Evolutionary conservation across 305 asterid genomes (phyloP), one percentile per base, ranked within the genome.

Genomic region (Solanum hybrid): DNA sequence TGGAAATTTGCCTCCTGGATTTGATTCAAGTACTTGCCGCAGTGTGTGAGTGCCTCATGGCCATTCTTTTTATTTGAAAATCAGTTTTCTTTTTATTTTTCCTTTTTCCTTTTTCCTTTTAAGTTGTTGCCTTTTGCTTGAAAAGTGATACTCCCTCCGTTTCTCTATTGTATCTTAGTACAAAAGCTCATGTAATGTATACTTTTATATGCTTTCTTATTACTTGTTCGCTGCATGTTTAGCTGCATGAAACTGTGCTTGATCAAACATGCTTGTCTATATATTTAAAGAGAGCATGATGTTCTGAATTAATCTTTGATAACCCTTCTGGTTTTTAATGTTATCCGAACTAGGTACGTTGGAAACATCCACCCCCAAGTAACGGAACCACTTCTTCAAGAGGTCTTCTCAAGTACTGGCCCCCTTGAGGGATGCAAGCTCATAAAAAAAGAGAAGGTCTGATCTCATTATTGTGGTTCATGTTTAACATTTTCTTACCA

Each of bases 1-100:
- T 94, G 99, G 98, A 92, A 97, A 96, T 92, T 92, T 97, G 93
- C 99, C 98, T 67, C 98, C 98, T 91, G 97, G 99, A 57, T 97
- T 95, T 86, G 98, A 97, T 94, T 93, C 98, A 92, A 94, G 92
- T 91, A 93, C 98, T 91, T 96, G 98, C 96, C 98, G 99, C 94
- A 95, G 98, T 88, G 99, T 97, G 98, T 97, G 95, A 95, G 98
- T 95, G 91, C 87, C 90, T 89, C 89, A 69, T 75, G 86, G 89
- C 83, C 71, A 74, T 87, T 74, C 22, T 89, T 88, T 36, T 79
- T 86, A 73, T 87, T 42, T 11, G 36, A 82, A 69, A n/a, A 71
- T 64, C 74, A 20, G 14, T 77, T 67, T 73, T 40, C 29, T 57
- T 87, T 87, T 57, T 24, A 16, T n/a, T n/a, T n/a, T n/a, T n/a